These are phyloP conservation scores for Ogataea paradorogensis DNA, from an alignment of 805 yeast genomes.

Conservation along the genomic window DNA sequence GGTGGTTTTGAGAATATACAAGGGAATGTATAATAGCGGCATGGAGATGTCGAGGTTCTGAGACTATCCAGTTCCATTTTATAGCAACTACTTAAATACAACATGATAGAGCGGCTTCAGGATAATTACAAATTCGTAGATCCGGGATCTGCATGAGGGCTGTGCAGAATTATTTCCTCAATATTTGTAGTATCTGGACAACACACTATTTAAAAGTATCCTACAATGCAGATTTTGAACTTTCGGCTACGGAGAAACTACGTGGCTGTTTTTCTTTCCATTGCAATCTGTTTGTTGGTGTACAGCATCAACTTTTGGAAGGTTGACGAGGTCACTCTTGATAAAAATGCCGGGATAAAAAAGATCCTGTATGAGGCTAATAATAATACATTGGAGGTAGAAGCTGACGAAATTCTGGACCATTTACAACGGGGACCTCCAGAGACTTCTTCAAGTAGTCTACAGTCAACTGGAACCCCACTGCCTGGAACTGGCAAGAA, in stretches of 20 bases:
- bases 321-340: neutral
- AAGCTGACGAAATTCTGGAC: constrained; percentile 13
- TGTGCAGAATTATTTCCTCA: too few relatives aligned
- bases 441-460: neutral
- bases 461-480: neutral
- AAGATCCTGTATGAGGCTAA: constrained; percentile 10
- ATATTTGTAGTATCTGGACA: too few relatives aligned
- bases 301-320: neutral
- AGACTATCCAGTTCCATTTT: too few relatives aligned
- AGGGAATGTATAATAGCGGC: neutral
- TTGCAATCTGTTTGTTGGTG: constrained; percentile 3
- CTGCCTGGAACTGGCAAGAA: neutral
- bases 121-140: neutral
- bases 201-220: neutral
- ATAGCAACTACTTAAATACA: too few relatives aligned
- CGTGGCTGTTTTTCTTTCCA: constrained; percentile 2
- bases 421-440: constrained; percentile 9
- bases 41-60: neutral
- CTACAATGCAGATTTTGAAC: constrained; percentile 6
- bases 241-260: constrained; percentile 8
- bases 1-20: neutral
- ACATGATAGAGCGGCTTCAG: too few relatives aligned
- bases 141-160: too few relatives aligned
- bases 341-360: constrained; percentile 7
- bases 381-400: constrained; percentile 10